Percentiles rank a stretch among this genome's conserved stretches.
These are phyloP conservation scores for Russula earlei DNA, from an alignment of 768 basidiomycete genomes.

Conservation along the genomic window DNA sequence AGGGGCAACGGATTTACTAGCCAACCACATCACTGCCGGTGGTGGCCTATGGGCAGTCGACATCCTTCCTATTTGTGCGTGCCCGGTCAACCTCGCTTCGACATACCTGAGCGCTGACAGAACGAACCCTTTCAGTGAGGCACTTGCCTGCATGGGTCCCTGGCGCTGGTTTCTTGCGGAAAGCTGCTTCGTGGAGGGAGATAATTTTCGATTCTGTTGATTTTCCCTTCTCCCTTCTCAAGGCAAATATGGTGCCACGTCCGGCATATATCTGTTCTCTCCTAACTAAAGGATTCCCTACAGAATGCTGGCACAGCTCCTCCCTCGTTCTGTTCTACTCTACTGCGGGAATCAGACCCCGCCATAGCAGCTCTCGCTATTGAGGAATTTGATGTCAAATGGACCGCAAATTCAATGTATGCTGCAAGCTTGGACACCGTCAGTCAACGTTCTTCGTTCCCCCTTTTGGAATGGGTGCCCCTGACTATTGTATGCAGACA, in stretches of 20 bases:
- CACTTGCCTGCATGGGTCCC: constrained; percentile 59
- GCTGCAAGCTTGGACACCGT: constrained; percentile 56
- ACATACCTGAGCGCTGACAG: neutral
- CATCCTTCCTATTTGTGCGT: constrained; percentile 30
- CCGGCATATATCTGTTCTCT: constrained; percentile 36
- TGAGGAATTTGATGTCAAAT: constrained; percentile 60
- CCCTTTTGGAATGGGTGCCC: neutral
- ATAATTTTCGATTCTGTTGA: constrained; percentile 58
- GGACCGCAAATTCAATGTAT: constrained; percentile 83
- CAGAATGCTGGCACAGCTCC: constrained; percentile 31
- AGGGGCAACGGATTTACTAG: constrained; percentile 33
- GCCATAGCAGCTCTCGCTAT: constrained; percentile 24
- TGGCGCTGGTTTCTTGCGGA: constrained; percentile 54
- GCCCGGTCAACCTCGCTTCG: constrained; percentile 14
- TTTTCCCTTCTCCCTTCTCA: constrained; percentile 49
- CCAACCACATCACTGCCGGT: constrained; percentile 36
- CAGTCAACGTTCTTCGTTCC: constrained; percentile 18
- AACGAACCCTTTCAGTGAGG: constrained; percentile 30
- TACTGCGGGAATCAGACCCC: constrained; percentile 41
- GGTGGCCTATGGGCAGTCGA: constrained; percentile 38
- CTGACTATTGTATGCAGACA: constrained; percentile 30
- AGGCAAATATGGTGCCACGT: constrained; percentile 44
- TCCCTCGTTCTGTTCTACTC: constrained; percentile 37
- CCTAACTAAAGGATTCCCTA: neutral
- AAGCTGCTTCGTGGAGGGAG: constrained; percentile 51